Conservation (phyloP, 306 rosid species). For the Dicorynia guianensis region DNA sequence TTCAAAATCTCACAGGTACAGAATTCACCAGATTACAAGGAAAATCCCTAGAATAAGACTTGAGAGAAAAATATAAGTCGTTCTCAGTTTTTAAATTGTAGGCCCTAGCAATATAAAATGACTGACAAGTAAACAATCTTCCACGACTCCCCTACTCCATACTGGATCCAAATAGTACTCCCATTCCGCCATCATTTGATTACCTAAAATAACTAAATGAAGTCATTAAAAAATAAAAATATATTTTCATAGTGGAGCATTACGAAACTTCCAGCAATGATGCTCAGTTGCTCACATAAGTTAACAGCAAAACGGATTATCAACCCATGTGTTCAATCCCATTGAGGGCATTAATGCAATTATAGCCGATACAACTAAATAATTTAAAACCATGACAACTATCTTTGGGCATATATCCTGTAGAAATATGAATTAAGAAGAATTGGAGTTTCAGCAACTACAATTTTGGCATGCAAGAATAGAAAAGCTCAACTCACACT, state of each 20-base stretch:
- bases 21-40: too few species aligned
- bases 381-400: too few species aligned
- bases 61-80: too few species aligned
- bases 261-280: neutral
- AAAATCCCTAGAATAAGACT: too few species aligned
- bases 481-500: neutral
- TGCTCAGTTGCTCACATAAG: constrained; percentile 11
- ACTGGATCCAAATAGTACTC: neutral
- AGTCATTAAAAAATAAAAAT: too few species aligned
- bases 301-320: neutral
- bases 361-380: neutral
- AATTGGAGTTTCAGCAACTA: neutral
- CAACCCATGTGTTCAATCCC: constrained; percentile 15
- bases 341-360: neutral
- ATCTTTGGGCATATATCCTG: neutral
- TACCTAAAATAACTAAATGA: too few species aligned
- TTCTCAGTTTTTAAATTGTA: too few species aligned
- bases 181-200: too few species aligned
- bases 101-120: too few species aligned
- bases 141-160: too few species aligned
- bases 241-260: neutral
- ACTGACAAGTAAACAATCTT: too few species aligned
- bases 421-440: neutral
- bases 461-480: constrained; percentile 6
- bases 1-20: too few species aligned